phyloP scores from a whole-genome alignment of 768 basidiomycete genomes.

The Kwoniella dendrophila region DNA sequence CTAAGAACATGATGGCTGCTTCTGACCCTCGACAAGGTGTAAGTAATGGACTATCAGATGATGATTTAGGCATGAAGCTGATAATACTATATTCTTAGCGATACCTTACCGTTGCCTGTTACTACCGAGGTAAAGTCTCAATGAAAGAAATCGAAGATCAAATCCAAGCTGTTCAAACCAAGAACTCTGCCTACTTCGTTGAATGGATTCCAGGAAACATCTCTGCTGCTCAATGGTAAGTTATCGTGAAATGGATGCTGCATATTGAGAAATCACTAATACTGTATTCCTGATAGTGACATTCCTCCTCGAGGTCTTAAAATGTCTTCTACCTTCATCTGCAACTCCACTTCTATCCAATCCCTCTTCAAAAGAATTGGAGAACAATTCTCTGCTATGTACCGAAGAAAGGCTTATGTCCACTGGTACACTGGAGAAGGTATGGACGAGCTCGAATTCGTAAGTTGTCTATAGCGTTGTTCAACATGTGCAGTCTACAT shows the following conservation, averaged over 20 bases:
- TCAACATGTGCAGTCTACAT: not conserved
- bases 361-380: slow-evolving; percentile 98
- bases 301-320: slow-evolving; percentile 92
- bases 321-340: slow-evolving; percentile 97
- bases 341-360: slow-evolving; percentile 96
- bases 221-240: slow-evolving; percentile 83
- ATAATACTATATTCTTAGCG: slow-evolving; percentile 56
- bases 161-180: slow-evolving; percentile 90
- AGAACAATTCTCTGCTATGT: slow-evolving; percentile 99
- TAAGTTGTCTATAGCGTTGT: slow-evolving; percentile 26
- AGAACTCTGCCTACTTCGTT: slow-evolving; percentile 97
- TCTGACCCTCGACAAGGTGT: slow-evolving; percentile 89
- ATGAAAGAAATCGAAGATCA: slow-evolving; percentile 99
- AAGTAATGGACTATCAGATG: slow-evolving; percentile 21
- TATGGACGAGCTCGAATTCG: slow-evolving; percentile 69
- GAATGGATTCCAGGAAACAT: slow-evolving; percentile 99
- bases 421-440: slow-evolving; percentile 99
- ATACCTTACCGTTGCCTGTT: slow-evolving; percentile 95
- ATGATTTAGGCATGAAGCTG: not conserved
- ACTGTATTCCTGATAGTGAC: slow-evolving; percentile 59
- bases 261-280: not conserved
- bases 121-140: slow-evolving; percentile 99
- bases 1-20: slow-evolving; percentile 80
- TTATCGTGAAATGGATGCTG: not conserved
- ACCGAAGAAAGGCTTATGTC: slow-evolving; percentile 74